phyloP scores from a whole-genome alignment of 176 grass and related monocot species.

The Cenchrus purpureus region DNA sequence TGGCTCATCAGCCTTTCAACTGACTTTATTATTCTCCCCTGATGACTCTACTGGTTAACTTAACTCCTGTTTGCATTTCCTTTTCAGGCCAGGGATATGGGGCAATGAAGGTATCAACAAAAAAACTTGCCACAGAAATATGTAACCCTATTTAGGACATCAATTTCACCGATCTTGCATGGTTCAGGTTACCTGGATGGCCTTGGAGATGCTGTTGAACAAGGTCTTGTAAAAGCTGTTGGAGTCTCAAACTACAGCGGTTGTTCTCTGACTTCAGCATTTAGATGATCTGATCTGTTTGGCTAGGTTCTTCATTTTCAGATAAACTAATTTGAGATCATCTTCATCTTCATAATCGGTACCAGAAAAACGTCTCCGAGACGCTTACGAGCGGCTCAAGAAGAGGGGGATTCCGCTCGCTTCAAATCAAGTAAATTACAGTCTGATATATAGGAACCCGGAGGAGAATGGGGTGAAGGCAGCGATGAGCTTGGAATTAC shows the following conservation, averaged over 20 bases:
- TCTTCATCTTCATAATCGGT: neutral
- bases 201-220: conserved; percentile 92
- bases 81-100: conserved; percentile 92
- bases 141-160: neutral
- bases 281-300: neutral
- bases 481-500: conserved; percentile 74
- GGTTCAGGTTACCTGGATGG: conserved; percentile 81
- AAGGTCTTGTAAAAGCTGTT: conserved; percentile 88
- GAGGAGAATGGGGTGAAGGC: conserved; percentile 75
- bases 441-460: conserved; percentile 69
- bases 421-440: conserved; percentile 79
- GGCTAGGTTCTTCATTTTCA: neutral
- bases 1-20: conserved; percentile 2
- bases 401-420: conserved; percentile 73
- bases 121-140: neutral
- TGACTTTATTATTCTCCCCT: neutral
- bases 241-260: conserved; percentile 96
- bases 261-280: conserved; percentile 32
- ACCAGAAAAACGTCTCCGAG: conserved; percentile 64
- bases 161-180: conserved; percentile 17
- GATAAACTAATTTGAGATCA: neutral
- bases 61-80: neutral
- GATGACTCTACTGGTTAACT: neutral
- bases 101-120: conserved; percentile 78
- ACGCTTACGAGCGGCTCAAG: conserved; percentile 66